Evolutionary conservation across 805 yeast species (phyloP), one percentile per base, ranked within the genome.

Genomic region (Metschnikowia noctiluminum): DNA sequence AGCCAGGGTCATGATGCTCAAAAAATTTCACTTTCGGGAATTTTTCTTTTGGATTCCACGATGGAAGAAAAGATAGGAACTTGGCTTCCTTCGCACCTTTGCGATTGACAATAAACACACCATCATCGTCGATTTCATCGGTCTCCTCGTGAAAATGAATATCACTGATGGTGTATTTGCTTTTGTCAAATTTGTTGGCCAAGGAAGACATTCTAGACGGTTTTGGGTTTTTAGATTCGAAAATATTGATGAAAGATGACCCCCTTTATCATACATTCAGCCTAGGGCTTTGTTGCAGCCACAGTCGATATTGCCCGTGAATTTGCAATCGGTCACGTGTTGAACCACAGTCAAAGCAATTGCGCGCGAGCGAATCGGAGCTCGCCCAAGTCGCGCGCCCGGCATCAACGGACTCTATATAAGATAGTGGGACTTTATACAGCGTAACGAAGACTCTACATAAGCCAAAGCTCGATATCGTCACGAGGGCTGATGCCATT

Each of bases 1-100:
- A 35, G 0, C 69, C 73, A n/a, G 62, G 63, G 46, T 68, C 73
- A 28, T 50, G 44, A 50, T 62, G 64, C 38, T 61, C 51, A 49
- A 60, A 58, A 40, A 62, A 61, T 54, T 61, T 49, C 41, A 64
- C 57, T 49, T 72, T 64, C 7, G 63, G 61, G 34, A 52, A 62
- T 50, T 65, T 65, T 65, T 52, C 71, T 26, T 56, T 56, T 10
- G 57, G 56, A 43, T 63, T 60, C 72, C 71, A 69, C 12, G 67
- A 52, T 8, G 73, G 73, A 38, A 64, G 52, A 34, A 46, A 65
- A 9, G 61, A 64, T 11, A 63, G 63, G 52, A 55, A 58, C n/a
- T 59, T 49, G 4, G 62, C 51, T 42, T 55, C 53, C 15, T 50
- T 55, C 26, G 63, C 56, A 52, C 70, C 68, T 38, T 65, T 71